Base-by-base conservation (phyloP, 2,329 filamentous ascomycete genomes). In the Bretziella fagacearum region DNA sequence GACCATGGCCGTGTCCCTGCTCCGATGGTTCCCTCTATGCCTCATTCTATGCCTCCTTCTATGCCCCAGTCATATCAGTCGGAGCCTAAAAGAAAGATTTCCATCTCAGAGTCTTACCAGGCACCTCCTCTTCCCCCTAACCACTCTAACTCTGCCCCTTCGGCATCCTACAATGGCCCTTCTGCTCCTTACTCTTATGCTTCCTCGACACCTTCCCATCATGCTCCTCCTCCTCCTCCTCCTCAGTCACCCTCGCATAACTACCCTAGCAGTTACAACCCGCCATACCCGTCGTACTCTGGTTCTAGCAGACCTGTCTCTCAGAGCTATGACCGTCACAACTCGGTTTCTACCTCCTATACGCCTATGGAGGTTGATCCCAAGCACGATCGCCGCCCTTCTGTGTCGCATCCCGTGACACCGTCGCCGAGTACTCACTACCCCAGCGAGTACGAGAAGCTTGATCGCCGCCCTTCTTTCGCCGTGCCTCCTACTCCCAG, bases 191-290 rank as follows among this genome's bases (percentile, higher is more conserved):
- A 43, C 40, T 32, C 40, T 18, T 43, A 43, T 17, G 37, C 40
- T n/a, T 40, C 39, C 10, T 36, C 36, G 22, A 18, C 29, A 6
- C 22, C 23, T 11, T 35, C 23, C 2, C 33, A 29, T 6, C 43
- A 40, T 17, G 13, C 36, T 26, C 41, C 18, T 32, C 26, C 26
- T 33, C 17, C 39, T 10, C 15, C 43, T 26, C 22, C 43, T 35
- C 57, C 58, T 48, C 59, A 55, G 46, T 56, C 55, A 51, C 62
- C 63, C 3, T 53, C 59, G 2, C 35, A 39, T 23, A 8, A 7
- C n/a, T 60, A 61, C 8, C 57, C 62, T 13, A 56, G 44, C 44
- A 29, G 23, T 20, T 22, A 47, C 35, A 27, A 48, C 37, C 25
- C 36, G 39, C 33, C 17, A 32, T 25, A 3, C 33, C 36, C 5